Conservation (phyloP, 179 eudicot species). For the Vitellaria paradoxa region DNA sequence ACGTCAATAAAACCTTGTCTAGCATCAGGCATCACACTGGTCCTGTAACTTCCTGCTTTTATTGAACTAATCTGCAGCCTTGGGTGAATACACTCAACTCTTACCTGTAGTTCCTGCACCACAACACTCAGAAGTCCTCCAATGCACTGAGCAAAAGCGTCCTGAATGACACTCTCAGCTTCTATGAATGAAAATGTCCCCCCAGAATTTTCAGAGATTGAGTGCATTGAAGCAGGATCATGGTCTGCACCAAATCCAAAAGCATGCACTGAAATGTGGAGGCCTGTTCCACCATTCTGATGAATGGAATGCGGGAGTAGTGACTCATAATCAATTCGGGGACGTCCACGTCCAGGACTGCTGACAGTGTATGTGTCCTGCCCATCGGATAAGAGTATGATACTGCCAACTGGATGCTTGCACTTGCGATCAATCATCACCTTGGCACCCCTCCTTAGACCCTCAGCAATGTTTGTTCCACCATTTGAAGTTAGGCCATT, state of each 20-base stretch:
- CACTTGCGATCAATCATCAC: conserved; percentile 41
- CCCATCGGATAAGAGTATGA: conserved; percentile 53
- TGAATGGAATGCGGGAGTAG: conserved; percentile 42
- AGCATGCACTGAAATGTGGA: conserved; percentile 69
- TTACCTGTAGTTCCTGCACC: conserved; percentile 73
- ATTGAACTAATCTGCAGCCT: conserved; percentile 37
- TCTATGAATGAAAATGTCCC: conserved; percentile 92
- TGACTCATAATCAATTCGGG: conserved; percentile 29
- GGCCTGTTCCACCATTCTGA: conserved; percentile 21
- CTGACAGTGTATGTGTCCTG: conserved; percentile 52
- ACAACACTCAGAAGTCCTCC: conserved; percentile 91
- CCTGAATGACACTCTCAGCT: conserved; percentile 67
- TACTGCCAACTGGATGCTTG: conserved; percentile 43
- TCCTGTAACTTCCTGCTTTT: conserved; percentile 69
- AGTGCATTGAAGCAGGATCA: conserved; percentile 77
- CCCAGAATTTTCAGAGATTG: conserved; percentile 70
- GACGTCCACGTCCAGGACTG: conserved; percentile 28
- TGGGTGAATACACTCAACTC: conserved; percentile 51
- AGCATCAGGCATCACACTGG: conserved; percentile 27
- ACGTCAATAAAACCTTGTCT: conserved; percentile 40
- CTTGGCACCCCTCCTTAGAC: conserved; percentile 39
- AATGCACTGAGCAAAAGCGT: conserved; percentile 95
- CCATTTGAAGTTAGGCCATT: conserved; percentile 35
- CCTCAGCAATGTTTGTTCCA: conserved; percentile 47
- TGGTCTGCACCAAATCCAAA: conserved; percentile 93